phyloP scores from a whole-genome alignment of 2,329 filamentous ascomycete genomes.

The Arachnomyces sp. region DNA sequence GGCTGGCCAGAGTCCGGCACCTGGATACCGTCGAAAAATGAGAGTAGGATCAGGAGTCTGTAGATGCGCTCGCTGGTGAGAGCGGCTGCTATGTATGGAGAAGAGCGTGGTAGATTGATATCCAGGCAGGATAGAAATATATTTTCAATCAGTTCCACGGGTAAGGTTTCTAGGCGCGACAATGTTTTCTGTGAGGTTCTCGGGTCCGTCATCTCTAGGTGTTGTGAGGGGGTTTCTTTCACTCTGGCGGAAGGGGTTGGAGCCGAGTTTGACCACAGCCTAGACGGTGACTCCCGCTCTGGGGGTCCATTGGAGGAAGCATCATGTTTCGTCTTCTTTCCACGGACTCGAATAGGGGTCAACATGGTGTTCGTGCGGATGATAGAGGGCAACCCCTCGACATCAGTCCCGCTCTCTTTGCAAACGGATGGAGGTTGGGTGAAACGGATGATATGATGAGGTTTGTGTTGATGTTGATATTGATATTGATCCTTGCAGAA shows the following conservation, averaged over 20 bases:
- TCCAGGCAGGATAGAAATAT: constrained; percentile 45
- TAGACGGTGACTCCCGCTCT: no score
- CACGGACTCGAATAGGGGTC: constrained; percentile 25
- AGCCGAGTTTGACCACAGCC: background rate
- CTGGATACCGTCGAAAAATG: constrained; percentile 30
- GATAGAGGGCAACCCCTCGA: no score
- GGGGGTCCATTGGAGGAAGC: constrained; percentile 8
- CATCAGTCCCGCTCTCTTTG: no score
- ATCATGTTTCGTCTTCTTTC: constrained; percentile 5
- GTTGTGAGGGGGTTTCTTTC: no score
- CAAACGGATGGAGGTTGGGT: no score
- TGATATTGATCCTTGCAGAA: no score
- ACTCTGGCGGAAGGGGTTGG: constrained; percentile 3
- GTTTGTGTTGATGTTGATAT: no score
- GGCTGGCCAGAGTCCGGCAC: background rate
- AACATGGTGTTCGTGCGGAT: no score
- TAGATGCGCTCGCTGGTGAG: constrained; percentile 36
- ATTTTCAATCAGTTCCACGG: constrained; percentile 43
- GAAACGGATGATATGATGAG: no score
- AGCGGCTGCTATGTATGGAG: constrained; percentile 30
- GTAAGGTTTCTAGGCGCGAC: constrained; percentile 38
- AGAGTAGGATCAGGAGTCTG: constrained; percentile 30
- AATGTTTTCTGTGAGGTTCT: constrained; percentile 6
- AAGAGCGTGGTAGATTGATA: constrained; percentile 36
- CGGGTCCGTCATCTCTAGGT: constrained; percentile 5